Percentiles rank a stretch among this genome's conserved stretches.
Evolutionary conservation across 2,329 filamentous ascomycete genomes (phyloP).

Genomic region (Dothideomycetidae sp.): DNA sequence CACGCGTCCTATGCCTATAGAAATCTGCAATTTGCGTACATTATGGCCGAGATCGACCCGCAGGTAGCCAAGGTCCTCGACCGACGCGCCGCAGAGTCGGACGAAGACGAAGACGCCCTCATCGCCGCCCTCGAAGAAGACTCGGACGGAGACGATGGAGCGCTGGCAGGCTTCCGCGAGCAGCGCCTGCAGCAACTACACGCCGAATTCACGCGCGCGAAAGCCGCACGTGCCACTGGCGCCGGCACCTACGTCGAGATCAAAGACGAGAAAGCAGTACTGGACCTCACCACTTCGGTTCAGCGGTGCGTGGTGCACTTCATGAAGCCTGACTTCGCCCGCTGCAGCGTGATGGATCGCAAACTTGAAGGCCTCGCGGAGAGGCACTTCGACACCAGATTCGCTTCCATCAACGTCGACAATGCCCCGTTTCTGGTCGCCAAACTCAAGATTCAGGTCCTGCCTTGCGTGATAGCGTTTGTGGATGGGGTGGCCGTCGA

Average conservation of each 20-base stretch:
- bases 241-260: conserved; percentile 42
- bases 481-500: conserved; percentile 41
- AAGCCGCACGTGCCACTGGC: conserved; percentile 35
- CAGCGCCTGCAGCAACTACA: conserved; percentile 44
- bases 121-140: conserved; percentile 41
- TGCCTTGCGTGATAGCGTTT: conserved; percentile 45
- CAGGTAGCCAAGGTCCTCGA: conserved; percentile 39
- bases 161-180: conserved; percentile 41
- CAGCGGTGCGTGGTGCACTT: conserved; percentile 48
- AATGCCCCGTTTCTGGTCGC: conserved; percentile 46
- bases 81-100: conserved; percentile 25
- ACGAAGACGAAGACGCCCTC: conserved; percentile 46
- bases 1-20: no score
- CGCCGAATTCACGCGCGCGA: conserved; percentile 39
- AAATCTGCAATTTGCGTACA: background rate
- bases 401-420: conserved; percentile 44
- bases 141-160: conserved; percentile 36
- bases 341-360: conserved; percentile 47
- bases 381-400: conserved; percentile 45
- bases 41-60: conserved; percentile 35
- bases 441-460: conserved; percentile 42
- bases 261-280: conserved; percentile 43
- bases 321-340: conserved; percentile 48
- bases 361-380: conserved; percentile 41
- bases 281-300: conserved; percentile 46